Evolutionary conservation across 495 filamentous ascomycete species (phyloP), one percentile per base, ranked within the genome.

Genomic region (Mytilinidion resinicola): DNA sequence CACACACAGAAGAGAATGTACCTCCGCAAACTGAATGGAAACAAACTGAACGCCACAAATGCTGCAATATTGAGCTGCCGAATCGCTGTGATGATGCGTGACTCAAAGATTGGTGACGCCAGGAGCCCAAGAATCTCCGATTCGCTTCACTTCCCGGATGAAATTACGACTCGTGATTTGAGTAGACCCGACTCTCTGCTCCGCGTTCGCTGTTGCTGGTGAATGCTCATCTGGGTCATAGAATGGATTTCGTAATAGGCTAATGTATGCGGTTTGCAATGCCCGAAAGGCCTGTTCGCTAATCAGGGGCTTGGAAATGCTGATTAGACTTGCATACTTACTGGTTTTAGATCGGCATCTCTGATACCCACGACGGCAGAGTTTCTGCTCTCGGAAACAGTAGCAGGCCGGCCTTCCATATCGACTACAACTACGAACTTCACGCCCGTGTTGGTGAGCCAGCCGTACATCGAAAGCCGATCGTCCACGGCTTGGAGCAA

Each of bases 361-460:
- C 85, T 79, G 68, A 95, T 69, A 17, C 82, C 85, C 51, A 82
- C 70, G 1, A 77, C 75, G 9, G 62, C 73, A 48, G 65, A 73
- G 35, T 19, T 64, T 65, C 66, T 75, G 19, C 35, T 71, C 19
- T 64, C 66, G 20, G 60, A 64, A 25, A 47, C 65, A 33, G 56
- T 65, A 38, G 63, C 53, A 49, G 68, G 68, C 46, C 79, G 73
- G 1, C 91, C 91, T 50, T 86, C 79, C 76, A 95, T 84, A 70
- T 97, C 93, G 12, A 97, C 86, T 0, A 96, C 82, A 39, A 89
- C 82, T 33, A 96, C 82, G 62, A 98, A 82, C 70, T 89, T 91
- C 33, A 92, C 83, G 6, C 91, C 92, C 6, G 95, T 97, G 70
- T 95, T 96, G n/a, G 93, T 97, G 67, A 96, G 78, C 83, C 89